Evolutionary conservation across 2,329 filamentous ascomycete genomes (phyloP), one percentile per base, ranked within the genome.

Genomic region (Clarireedia homoeocarpa): DNA sequence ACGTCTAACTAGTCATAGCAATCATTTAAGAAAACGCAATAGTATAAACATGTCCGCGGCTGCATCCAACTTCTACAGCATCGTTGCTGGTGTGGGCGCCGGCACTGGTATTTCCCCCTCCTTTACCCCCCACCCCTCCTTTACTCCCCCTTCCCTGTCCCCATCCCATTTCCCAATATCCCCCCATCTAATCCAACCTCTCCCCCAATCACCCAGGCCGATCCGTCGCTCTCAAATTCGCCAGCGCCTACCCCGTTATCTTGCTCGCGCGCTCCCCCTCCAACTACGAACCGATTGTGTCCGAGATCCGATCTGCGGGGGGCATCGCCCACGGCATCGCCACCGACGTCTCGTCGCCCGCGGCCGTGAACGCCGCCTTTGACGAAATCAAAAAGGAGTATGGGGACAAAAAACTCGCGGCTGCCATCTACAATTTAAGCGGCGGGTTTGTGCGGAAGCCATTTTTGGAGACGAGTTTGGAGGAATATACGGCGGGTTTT

Each of bases 81-180:
- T 91, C 58, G 72, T 91, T 57, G 85, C 85, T 10, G 88, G 87
- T 55, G 86, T 84, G 44, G 88, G 88, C n/a, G 74, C 84, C 5
- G 86, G 88, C 58, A 90, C 82, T 47, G 75, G 75, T 74, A 66
- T 27, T 24, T 30, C 30, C 12, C 10, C 45, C 48, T 45, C 26
- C 30, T 34, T 44, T 40, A n/a, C 38, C 42, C 20, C 20, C 20
- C 20, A 2, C 20, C 20, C 20, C 20, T 20, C 27, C 34, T 20
- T 34, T 30, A 27, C 27, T 10, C 15, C 24, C 24, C 14, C 66
- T 49, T 27, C 23, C 26, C 1, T 40, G 17, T 20, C 40, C 6
- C 9, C 47, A 20, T 17, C 27, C 17, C 34, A 45, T 39, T 15
- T 30, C 20, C 42, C 47, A 42, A 54, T 36, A 50, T 55, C 23